Evolutionary conservation across 768 basidiomycete species (phyloP).

Genomic region (Russula brevipes): DNA sequence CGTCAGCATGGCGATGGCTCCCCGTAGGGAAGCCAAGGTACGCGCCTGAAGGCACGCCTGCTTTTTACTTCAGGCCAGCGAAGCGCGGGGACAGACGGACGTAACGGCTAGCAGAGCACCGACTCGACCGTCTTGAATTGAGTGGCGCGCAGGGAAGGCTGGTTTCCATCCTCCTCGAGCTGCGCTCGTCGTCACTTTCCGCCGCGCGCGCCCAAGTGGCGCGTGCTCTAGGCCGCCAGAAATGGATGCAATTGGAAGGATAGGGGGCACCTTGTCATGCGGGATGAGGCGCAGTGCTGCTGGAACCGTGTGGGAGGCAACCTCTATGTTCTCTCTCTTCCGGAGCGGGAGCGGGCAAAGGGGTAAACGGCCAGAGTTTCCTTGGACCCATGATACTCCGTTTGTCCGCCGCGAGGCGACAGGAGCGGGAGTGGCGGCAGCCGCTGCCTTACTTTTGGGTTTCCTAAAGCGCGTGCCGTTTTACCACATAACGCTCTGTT

Average conservation of each 20-base stretch:
- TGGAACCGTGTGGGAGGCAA: not conserved
- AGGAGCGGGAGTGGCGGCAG: conserved; percentile 5
- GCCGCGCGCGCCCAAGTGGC: conserved; percentile 11
- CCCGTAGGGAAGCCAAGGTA: conserved; percentile 12
- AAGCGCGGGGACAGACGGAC: conserved; percentile 4
- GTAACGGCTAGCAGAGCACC: conserved; percentile 7
- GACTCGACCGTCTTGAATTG: not conserved
- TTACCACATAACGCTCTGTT: not conserved
- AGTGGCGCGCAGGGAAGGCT: conserved; percentile 7
- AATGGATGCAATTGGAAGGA: not conserved
- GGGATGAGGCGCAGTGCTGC: conserved; percentile 11
- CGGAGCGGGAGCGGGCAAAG: not conserved
- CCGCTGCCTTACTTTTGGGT: conserved; percentile 4
- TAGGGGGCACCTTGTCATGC: not conserved
- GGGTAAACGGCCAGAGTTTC: not conserved
- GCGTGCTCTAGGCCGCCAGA: not conserved
- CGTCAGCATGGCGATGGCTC: not conserved
- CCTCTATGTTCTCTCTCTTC: not conserved
- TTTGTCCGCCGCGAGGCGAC: conserved; percentile 7
- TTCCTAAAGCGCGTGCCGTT: not conserved
- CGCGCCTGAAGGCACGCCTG: conserved; percentile 6
- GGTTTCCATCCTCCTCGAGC: conserved; percentile 14
- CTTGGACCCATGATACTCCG: conserved; percentile 1
- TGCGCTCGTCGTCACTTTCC: conserved; percentile 9
- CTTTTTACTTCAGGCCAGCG: not conserved